A percentile compares a stretch with the other conserved stretches of the same genome.
Conservation (phyloP, 2,329 filamentous ascomycete genomes). For the Stachybotrys chlorohalonatus region DNA sequence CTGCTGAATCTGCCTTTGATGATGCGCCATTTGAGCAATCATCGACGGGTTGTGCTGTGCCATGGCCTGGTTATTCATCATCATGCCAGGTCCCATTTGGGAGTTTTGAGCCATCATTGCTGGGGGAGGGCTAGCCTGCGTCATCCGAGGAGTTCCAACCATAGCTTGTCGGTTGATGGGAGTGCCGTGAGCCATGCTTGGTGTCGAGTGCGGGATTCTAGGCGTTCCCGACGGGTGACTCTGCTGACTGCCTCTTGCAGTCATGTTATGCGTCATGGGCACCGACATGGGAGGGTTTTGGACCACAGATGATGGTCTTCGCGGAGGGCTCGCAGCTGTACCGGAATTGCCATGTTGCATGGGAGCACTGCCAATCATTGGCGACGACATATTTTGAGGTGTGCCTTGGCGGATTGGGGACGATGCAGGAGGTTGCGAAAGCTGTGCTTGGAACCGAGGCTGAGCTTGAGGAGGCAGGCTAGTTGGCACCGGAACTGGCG, state of each 20-base stretch:
- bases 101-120: conserved; percentile 49
- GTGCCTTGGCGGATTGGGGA: conserved; percentile 62
- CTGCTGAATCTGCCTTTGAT: conserved; percentile 36
- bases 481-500: conserved; percentile 26
- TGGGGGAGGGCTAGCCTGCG: conserved; percentile 52
- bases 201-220: conserved; percentile 51
- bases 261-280: conserved; percentile 55
- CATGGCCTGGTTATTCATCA: conserved; percentile 41
- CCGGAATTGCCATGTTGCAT: conserved; percentile 60
- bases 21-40: conserved; percentile 37
- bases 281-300: conserved; percentile 50
- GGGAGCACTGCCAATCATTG: conserved; percentile 50
- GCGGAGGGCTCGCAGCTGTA: conserved; percentile 58
- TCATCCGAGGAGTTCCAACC: conserved; percentile 51
- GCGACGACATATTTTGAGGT: conserved; percentile 56
- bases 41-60: conserved; percentile 26
- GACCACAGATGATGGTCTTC: conserved; percentile 53
- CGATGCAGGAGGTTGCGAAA: conserved; percentile 54
- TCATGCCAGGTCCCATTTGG: conserved; percentile 41
- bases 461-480: conserved; percentile 30
- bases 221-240: conserved; percentile 57
- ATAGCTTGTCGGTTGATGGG: conserved; percentile 45
- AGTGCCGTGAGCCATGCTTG: conserved; percentile 50
- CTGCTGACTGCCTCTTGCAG: conserved; percentile 55
- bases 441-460: conserved; percentile 42